Conservation (phyloP, 1,284 basidiomycete species). For the Ceratobasidium sp. region DNA sequence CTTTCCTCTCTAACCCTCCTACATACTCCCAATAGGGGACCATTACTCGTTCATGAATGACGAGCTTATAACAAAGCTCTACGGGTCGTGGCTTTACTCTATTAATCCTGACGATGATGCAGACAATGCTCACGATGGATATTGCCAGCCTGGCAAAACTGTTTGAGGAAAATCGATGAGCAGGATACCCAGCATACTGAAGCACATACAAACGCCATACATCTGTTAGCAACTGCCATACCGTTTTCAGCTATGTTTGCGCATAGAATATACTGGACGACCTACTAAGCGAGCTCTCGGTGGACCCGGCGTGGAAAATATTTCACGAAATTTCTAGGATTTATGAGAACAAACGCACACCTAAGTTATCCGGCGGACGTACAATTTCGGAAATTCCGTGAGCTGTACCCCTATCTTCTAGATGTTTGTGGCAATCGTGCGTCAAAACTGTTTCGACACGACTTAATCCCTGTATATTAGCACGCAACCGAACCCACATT, state of each 20-base stretch:
- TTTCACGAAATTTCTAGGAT: neutral
- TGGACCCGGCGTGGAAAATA: neutral
- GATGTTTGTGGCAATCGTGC: neutral
- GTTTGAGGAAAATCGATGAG: neutral
- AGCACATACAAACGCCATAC: neutral
- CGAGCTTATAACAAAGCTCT: neutral
- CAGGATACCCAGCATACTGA: too few relatives aligned
- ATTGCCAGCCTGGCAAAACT: conserved; percentile 19
- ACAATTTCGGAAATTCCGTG: neutral
- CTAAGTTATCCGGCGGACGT: neutral
- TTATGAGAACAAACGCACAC: neutral
- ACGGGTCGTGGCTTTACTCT: neutral
- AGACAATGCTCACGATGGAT: neutral
- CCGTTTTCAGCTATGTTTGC: neutral
- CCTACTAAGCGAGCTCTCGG: neutral
- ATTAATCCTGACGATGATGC: neutral
- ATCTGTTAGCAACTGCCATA: conserved; percentile 2
- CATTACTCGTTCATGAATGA: neutral
- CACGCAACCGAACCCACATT: neutral
- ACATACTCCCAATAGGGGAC: neutral
- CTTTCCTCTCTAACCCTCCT: neutral
- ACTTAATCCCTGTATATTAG: too few relatives aligned
- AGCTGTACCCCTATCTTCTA: neutral
- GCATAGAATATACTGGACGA: neutral
- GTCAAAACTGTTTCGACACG: neutral